A percentile compares a stretch with the other conserved stretches of the same genome.
phyloP scores from a whole-genome alignment of 139 green algal species.

The Volvox reticuliferus region DNA sequence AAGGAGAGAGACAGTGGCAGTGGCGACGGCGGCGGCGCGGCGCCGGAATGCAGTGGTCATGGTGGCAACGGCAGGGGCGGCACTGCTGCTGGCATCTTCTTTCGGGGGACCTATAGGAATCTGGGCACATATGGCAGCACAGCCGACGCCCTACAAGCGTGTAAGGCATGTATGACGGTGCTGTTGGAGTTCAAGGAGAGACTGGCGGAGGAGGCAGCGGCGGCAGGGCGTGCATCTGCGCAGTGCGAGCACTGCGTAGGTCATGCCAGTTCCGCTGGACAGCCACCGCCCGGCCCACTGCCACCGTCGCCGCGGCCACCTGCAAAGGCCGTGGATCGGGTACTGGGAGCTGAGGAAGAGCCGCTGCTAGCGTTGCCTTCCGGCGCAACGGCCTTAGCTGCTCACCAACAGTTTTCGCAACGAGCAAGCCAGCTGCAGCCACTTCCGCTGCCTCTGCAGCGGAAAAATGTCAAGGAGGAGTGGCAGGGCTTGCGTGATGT shows the following conservation, averaged over 20 bases:
- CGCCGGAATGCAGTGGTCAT: not conserved
- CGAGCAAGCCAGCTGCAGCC: not conserved
- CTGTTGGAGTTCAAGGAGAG: conserved; percentile 1
- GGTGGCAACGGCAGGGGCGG: not conserved
- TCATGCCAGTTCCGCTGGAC: not conserved
- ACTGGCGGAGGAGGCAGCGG: not conserved
- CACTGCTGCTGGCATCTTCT: not conserved
- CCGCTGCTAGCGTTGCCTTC: not conserved
- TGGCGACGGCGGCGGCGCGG: not conserved
- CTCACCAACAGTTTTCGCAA: not conserved
- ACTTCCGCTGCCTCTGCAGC: not conserved
- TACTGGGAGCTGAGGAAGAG: not conserved
- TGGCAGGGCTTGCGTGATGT: not conserved
- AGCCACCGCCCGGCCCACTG: not conserved
- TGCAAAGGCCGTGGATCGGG: not conserved
- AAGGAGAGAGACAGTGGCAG: not conserved
- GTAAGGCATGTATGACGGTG: conserved; percentile 9
- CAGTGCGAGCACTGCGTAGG: not conserved
- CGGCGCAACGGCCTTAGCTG: not conserved
- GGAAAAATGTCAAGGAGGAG: not conserved
- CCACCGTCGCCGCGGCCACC: not conserved
- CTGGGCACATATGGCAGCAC: not conserved
- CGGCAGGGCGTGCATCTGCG: not conserved
- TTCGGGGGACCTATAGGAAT: not conserved
- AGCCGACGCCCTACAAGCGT: not conserved